Percentiles rank a stretch among this genome's conserved stretches.
These are phyloP conservation scores for Camellia oleifera DNA, from an alignment of 179 eudicot genomes.

Conservation along the genomic window DNA sequence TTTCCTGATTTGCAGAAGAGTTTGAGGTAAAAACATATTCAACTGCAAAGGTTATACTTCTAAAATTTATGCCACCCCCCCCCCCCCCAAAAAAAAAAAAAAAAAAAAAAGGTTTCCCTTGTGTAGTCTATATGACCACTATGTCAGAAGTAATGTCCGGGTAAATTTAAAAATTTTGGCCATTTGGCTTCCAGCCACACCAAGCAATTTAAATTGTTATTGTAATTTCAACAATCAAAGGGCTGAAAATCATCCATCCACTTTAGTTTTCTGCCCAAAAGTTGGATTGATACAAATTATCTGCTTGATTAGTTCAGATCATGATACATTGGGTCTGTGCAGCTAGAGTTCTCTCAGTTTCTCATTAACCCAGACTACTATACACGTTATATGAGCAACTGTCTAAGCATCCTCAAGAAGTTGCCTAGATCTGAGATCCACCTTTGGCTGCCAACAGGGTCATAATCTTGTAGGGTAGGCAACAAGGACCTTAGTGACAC, in stretches of 20 bases:
- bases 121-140: constrained; percentile 4
- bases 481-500: background rate
- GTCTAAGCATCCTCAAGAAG: background rate
- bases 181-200: background rate
- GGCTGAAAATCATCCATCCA: no score
- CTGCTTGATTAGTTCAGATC: no score
- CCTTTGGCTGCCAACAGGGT: background rate
- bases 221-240: no score
- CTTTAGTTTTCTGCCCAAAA: no score
- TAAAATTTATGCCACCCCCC: background rate
- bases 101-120: background rate
- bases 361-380: no score
- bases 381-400: no score
- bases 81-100: no score
- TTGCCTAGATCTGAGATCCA: background rate
- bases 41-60: background rate
- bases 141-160: background rate
- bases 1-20: background rate
- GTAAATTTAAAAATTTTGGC: background rate
- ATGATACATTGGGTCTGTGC: no score
- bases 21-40: no score
- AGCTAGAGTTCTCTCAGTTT: no score
- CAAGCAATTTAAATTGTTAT: background rate
- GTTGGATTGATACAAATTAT: no score
- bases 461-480: background rate